Evolutionary conservation across 495 filamentous ascomycete species (phyloP).

Genomic region (Annulohypoxylon stygium): DNA sequence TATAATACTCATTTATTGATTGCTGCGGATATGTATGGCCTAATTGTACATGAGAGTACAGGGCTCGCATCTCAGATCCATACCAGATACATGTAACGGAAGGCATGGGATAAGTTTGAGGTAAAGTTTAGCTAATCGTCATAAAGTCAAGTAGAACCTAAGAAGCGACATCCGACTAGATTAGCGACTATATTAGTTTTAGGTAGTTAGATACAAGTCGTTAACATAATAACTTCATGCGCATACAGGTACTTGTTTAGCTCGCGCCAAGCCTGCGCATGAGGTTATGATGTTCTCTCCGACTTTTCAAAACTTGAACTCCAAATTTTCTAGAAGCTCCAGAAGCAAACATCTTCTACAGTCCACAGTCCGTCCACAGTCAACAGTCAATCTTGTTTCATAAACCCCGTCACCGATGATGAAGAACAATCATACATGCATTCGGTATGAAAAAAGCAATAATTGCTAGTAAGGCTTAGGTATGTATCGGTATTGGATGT

Average conservation of each 20-base stretch:
- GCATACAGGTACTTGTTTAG: neutral
- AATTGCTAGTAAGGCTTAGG: conserved; percentile 2
- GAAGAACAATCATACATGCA: conserved; percentile 6
- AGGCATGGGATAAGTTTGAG: neutral
- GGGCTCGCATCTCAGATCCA: neutral
- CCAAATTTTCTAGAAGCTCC: too few species aligned
- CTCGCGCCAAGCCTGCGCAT: neutral
- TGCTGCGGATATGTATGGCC: conserved; percentile 1
- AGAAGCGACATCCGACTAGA: neutral
- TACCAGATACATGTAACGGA: neutral
- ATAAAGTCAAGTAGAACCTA: neutral
- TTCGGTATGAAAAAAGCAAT: conserved; percentile 10
- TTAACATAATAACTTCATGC: neutral
- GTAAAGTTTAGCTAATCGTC: conserved; percentile 10
- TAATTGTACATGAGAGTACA: neutral
- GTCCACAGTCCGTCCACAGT: too few species aligned
- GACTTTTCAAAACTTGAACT: neutral
- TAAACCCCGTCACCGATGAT: conserved; percentile 2
- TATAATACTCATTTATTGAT: neutral
- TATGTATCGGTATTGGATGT: conserved; percentile 4
- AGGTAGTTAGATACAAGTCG: neutral
- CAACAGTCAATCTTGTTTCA: neutral
- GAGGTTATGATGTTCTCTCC: neutral
- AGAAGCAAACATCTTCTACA: conserved; percentile 3
- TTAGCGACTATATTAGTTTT: conserved; percentile 4